Evolutionary conservation across 805 yeast genomes (phyloP).

Genomic region (Pichia cephalocereana): DNA sequence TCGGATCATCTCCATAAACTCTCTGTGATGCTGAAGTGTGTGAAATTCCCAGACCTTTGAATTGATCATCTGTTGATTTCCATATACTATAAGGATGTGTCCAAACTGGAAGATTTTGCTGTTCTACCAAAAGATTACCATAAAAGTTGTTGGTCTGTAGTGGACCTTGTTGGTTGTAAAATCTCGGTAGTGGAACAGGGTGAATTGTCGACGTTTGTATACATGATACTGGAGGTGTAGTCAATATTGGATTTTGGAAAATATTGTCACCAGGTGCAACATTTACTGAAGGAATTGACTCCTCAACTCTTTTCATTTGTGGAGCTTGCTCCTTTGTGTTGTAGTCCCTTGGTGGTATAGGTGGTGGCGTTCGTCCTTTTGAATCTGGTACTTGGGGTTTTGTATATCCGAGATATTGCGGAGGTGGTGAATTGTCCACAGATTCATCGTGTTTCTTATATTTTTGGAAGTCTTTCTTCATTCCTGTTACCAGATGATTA

Average conservation of each 20-base stretch:
- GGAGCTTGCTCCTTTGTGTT: not conserved
- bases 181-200: conserved; percentile 53
- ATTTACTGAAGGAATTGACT: not conserved
- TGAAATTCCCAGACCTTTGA: conserved; percentile 56
- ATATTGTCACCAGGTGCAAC: conserved; percentile 5
- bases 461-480: conserved; percentile 2
- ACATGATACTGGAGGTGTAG: conserved; percentile 13
- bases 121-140: conserved; percentile 59
- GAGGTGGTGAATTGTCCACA: not conserved
- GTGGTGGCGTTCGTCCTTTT: conserved; percentile 11
- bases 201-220: conserved; percentile 50
- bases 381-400: not conserved
- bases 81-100: conserved; percentile 76
- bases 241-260: conserved; percentile 16
- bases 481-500: conserved; percentile 11
- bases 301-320: not conserved
- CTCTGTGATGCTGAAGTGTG: conserved; percentile 50
- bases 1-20: conserved; percentile 63
- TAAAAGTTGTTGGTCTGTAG: conserved; percentile 73
- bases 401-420: not conserved
- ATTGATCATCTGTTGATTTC: conserved; percentile 36
- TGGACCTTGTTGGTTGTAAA: conserved; percentile 34
- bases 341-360: conserved; percentile 21
- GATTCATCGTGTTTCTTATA: not conserved
- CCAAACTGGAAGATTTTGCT: conserved; percentile 66